Evolutionary conservation across 2,329 filamentous ascomycete species (phyloP), one percentile per base, ranked within the genome.

Genomic region (Monosporascus sp.): DNA sequence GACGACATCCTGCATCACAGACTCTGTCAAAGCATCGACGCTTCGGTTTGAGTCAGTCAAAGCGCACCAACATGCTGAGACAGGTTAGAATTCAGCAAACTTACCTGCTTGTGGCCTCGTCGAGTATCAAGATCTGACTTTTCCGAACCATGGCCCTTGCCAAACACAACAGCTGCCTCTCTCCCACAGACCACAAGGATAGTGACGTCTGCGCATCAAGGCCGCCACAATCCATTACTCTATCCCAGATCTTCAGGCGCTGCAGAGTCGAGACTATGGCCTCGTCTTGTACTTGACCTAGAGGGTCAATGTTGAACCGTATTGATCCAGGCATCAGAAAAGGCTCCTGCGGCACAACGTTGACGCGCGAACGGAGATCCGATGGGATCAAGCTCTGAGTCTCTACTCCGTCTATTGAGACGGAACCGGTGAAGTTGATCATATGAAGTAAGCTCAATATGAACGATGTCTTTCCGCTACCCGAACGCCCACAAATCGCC

Each of bases 21-120:
- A 28, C 40, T 65, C 62, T 1, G 61, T 65, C 14, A 58, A 52
- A 35, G 28, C 24, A 22, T 64, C 62, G 7, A 64, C 56, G 49
- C 62, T 64, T n/a, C 9, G 24, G 50, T 22, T 24, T 9, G 15
- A 7, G 17, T 45, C 49, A 50, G 18, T 46, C 15, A 18, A 15
- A 7, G 15, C 28, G 18, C 17, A 51, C 49, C 37, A 24, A 24
- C 22, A 5, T 54, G 41, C 52, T 54, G 17, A 40, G 18, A 40
- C 37, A 40, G 17, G 37, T 11, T 37, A 50, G 51, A 14, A 11
- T 18, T 31, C 7, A 48, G 9, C 7, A 41, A 14, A 17, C 55
- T 51, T 50, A 59, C 59, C 56, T 59, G 58, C 60, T 63, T 20
- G 56, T 61, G n/a, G 58, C 60, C 52, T 63, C 60, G 41, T 61